Evolutionary conservation across 495 filamentous ascomycete species (phyloP), one percentile per base, ranked within the genome.

Genomic region (Antarctomyces pellizariae): DNA sequence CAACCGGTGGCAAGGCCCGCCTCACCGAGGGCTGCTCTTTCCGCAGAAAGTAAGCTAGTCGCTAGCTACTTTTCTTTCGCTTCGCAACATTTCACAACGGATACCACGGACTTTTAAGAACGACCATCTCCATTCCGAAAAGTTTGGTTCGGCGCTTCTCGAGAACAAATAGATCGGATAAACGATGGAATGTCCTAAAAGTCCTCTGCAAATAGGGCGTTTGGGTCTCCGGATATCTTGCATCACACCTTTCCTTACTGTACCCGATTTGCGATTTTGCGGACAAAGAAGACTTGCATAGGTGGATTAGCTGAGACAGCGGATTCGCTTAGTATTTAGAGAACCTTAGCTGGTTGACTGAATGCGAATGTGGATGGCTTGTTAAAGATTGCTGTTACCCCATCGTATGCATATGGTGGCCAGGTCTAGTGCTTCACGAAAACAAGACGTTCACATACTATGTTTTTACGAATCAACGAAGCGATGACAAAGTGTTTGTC

Each of bases 11-110:
- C 38, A 97, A 97, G 65, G 86, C 86, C 42, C 56, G 86, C 43
- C 62, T 97, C 42, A 97, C 86, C 30, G 86, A 97, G 68, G 86
- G 84, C 41, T 97, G 86, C 71, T 92, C 83, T 47, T 97, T 93
- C 75, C 70, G 86, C 62, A 74, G 79, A 57, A 97, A 97, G 82
- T 97, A 92, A 64, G 75, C 38, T 43, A 43, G 36, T 45, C 19
- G 13, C 22, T 27, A n/a, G 10, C n/a, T 12, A 15, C 32, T 36
- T 44, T 41, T 30, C 18, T 35, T 35, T 18, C 18, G 12, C 31
- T 20, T 32, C 29, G 17, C 20, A 35, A 41, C 43, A 34, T 45
- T 41, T 36, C 35, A 46, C 36, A 36, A 44, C 34, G 40, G 45
- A 46, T 39, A 9, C 13, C 21, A 10, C 21, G 45, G 42, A 43